Percentiles rank a stretch among this genome's conserved stretches.
Conservation (phyloP, 352 stramenopile genomes). For the Phytophthora meadii region DNA sequence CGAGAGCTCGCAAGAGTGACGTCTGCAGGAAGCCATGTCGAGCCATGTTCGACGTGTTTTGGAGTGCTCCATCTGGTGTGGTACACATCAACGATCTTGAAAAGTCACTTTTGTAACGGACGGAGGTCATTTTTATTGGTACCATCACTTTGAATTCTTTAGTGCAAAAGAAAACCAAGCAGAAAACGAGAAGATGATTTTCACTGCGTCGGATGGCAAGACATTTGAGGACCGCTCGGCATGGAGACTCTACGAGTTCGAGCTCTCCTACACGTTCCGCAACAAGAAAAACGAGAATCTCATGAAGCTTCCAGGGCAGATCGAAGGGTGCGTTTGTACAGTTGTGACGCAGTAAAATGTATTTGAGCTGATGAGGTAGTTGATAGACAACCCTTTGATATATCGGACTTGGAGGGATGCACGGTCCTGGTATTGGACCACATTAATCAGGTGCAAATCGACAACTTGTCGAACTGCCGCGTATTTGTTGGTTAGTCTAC, state of each 20-base stretch:
- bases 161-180: too few species aligned
- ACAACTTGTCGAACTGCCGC: constrained; percentile 87
- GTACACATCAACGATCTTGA: constrained; percentile 27
- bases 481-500: constrained; percentile 78
- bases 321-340: constrained; percentile 53
- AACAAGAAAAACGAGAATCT: constrained; percentile 84
- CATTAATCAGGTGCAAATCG: constrained; percentile 92
- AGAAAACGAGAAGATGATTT: constrained; percentile 33
- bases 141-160: not conserved
- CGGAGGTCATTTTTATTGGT: constrained; percentile 4
- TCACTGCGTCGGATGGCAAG: constrained; percentile 88
- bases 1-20: constrained; percentile 11
- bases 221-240: constrained; percentile 83
- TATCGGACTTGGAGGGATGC: constrained; percentile 85
- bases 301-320: constrained; percentile 81
- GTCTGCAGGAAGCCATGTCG: constrained; percentile 8
- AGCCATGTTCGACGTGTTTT: constrained; percentile 15
- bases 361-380: not conserved
- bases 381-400: constrained; percentile 85
- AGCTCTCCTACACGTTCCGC: constrained; percentile 93
- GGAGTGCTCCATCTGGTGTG: constrained; percentile 2
- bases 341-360: too few species aligned
- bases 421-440: constrained; percentile 88
- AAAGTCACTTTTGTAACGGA: constrained; percentile 31
- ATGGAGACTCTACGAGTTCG: constrained; percentile 92